Conservation (phyloP, 1,139 yeast genomes). For the Pichia sp. region DNA sequence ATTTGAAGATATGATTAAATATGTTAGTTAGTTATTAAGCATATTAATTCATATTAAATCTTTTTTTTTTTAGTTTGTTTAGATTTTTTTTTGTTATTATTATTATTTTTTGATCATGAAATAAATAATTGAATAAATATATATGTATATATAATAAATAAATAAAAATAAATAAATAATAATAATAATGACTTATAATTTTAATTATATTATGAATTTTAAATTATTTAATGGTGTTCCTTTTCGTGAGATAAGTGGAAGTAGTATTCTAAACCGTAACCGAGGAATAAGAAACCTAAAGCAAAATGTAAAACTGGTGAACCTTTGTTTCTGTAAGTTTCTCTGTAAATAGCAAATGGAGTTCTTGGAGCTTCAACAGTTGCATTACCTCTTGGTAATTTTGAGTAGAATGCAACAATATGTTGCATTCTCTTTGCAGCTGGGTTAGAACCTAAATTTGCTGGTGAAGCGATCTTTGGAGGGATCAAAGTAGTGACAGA, state of each 20-base stretch:
- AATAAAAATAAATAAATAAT: slow-evolving; percentile 63
- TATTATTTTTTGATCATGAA: slow-evolving; percentile 67
- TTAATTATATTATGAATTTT: not conserved
- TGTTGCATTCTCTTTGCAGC: slow-evolving; percentile 95
- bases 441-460: slow-evolving; percentile 92
- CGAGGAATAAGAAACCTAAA: slow-evolving; percentile 60
- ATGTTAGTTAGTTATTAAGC: slow-evolving; percentile 19
- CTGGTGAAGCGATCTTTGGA: slow-evolving; percentile 96
- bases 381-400: slow-evolving; percentile 91
- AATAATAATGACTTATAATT: too few species aligned
- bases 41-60: too few species aligned
- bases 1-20: slow-evolving; percentile 39
- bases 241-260: slow-evolving; percentile 70
- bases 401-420: slow-evolving; percentile 92
- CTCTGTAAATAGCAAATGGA: slow-evolving; percentile 70
- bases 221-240: slow-evolving; percentile 26
- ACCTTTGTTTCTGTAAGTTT: slow-evolving; percentile 73
- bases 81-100: slow-evolving; percentile 32
- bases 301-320: slow-evolving; percentile 79
- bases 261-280: slow-evolving; percentile 92
- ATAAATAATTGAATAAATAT: not conserved
- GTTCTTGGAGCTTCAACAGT: slow-evolving; percentile 64
- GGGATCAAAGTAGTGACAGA: slow-evolving; percentile 94
- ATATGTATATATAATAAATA: slow-evolving; percentile 3
- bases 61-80: not conserved